A percentile compares a stretch with the other conserved stretches of the same genome.
phyloP scores from a whole-genome alignment of 371 early-diverging fungal genomes.

The Mortierella sp. region DNA sequence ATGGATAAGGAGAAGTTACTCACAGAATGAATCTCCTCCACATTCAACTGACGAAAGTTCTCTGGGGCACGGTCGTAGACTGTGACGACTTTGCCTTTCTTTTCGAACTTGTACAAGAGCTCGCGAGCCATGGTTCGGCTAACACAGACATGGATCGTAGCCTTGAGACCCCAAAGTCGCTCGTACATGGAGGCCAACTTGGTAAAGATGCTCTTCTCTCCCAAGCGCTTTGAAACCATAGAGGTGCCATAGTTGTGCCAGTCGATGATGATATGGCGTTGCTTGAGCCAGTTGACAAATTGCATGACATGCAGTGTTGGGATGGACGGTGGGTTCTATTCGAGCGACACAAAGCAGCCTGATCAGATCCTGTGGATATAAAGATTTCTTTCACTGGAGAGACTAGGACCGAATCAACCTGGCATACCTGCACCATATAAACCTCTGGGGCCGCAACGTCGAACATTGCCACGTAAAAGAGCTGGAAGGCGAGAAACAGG shows the following conservation, averaged over 20 bases:
- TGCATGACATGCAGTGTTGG: constrained; percentile 88
- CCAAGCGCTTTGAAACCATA: constrained; percentile 82
- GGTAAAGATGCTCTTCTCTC: constrained; percentile 66
- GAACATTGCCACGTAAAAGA: constrained; percentile 59
- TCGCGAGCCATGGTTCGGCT: constrained; percentile 86
- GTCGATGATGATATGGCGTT: constrained; percentile 85
- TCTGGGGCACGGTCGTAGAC: constrained; percentile 80
- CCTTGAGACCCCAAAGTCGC: constrained; percentile 71
- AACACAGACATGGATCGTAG: constrained; percentile 88
- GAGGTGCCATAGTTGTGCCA: constrained; percentile 98
- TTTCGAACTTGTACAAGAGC: constrained; percentile 68
- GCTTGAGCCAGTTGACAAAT: constrained; percentile 66
- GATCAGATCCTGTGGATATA: too few species aligned
- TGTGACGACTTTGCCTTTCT: constrained; percentile 71
- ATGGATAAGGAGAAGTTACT: constrained; percentile 3
- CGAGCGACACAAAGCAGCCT: neutral
- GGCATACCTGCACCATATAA: constrained; percentile 86
- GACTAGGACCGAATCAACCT: neutral
- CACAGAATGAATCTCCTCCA: constrained; percentile 71
- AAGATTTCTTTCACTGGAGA: neutral
- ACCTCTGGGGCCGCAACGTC: constrained; percentile 62
- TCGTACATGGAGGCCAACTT: constrained; percentile 74
- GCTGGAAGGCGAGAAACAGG: constrained; percentile 54
- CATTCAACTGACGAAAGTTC: constrained; percentile 69
- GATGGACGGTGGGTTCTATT: constrained; percentile 95